Evolutionary conservation across 345 rosid genomes (phyloP), one percentile per base, ranked within the genome.

Genomic region (Brassica rapa): DNA sequence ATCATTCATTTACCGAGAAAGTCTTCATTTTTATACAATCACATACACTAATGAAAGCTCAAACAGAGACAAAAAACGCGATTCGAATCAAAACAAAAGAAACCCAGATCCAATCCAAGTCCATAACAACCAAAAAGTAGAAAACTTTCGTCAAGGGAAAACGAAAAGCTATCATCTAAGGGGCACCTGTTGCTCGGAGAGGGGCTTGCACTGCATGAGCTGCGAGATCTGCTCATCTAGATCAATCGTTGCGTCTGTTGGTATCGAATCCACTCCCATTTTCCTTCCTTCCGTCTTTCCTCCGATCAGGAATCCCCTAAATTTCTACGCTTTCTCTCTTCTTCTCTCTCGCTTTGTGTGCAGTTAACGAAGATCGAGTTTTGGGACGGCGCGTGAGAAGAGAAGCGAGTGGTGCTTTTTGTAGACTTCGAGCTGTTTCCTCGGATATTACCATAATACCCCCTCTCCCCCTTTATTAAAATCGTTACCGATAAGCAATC

Each of bases 291-390:
- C 55, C 55, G 6, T 46, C 15, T 46, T 46, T 43, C 51, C 1
- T 46, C 53, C 53, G 49, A 41, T 41, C 49, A 4, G 5, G 6
- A 12, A 46, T 82, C 87, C 90, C 88, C 90, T 83, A 79, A 61
- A 62, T 72, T 77, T 73, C 78, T 79, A 15, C 66, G 74, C 61
- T 59, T 60, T 65, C 59, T 33, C 69, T 62, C 71, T 15, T 55
- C 24, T 6, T 63, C 30, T 71, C 79, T 61, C 83, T 62, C 74
- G 69, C 71, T 65, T 80, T 68, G 74, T 78, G 79, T 32, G 59
- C 51, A 69, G 71, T 29, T 79, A 53, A 53, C 60, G 76, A 55
- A 43, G 53, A 39, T 72, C 67, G 63, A 82, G 62, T 62, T 69
- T 75, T 66, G 37, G 2, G 72, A 60, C 15, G 67, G 85, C 85